Evolutionary conservation across 2,329 filamentous ascomycete genomes (phyloP).

Genomic region (Pseudonectria foliicola): DNA sequence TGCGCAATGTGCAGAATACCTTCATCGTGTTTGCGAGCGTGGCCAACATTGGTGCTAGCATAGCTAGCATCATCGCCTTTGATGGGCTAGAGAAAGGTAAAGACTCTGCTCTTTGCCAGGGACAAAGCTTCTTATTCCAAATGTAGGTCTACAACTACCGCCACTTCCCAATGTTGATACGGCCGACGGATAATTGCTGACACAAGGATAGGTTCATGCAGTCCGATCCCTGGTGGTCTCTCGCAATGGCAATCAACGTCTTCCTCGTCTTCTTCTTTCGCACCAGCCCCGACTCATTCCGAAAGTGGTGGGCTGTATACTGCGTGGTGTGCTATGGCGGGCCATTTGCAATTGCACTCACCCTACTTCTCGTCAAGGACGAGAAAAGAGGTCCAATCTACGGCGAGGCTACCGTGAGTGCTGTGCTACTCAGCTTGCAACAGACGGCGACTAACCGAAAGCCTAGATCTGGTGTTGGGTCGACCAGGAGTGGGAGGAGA

Average conservation of each 20-base stretch:
- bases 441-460: slow-evolving; percentile 2
- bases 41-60: slow-evolving; percentile 51
- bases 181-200: no score
- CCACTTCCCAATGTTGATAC: slow-evolving; percentile 25
- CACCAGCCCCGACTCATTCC: slow-evolving; percentile 59
- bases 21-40: slow-evolving; percentile 57
- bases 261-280: slow-evolving; percentile 60
- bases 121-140: slow-evolving; percentile 56
- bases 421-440: neutral
- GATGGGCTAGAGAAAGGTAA: slow-evolving; percentile 51
- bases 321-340: slow-evolving; percentile 63
- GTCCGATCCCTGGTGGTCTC: slow-evolving; percentile 68
- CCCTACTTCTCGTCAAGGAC: slow-evolving; percentile 51
- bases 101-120: slow-evolving; percentile 51
- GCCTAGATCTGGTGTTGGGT: slow-evolving; percentile 57
- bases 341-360: slow-evolving; percentile 59
- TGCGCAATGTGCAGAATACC: slow-evolving; percentile 53
- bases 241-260: slow-evolving; percentile 78
- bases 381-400: slow-evolving; percentile 37
- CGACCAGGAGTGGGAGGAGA: slow-evolving; percentile 42
- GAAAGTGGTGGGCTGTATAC: slow-evolving; percentile 66
- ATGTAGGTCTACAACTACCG: slow-evolving; percentile 53
- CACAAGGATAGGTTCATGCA: slow-evolving; percentile 59
- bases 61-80: slow-evolving; percentile 64
- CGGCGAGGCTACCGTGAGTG: slow-evolving; percentile 49